These are phyloP conservation scores for Rhodotorula sp. DNA, from an alignment of 1,284 basidiomycete genomes.

Conservation along the genomic window DNA sequence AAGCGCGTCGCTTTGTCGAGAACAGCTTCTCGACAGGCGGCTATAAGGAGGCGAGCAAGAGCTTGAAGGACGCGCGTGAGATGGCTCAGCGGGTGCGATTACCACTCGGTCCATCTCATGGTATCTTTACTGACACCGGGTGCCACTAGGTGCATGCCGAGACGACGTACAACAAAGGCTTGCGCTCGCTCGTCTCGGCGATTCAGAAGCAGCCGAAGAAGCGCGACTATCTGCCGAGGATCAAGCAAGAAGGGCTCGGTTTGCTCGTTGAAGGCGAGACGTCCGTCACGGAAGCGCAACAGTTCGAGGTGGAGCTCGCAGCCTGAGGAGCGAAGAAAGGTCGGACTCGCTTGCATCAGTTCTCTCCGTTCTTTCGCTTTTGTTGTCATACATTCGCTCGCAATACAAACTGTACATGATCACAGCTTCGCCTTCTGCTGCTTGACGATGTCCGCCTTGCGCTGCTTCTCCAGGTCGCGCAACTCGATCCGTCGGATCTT, in stretches of 20 bases:
- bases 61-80: slow-evolving; percentile 3
- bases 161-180: neutral
- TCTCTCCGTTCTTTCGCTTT: neutral
- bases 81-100: slow-evolving; percentile 10
- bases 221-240: slow-evolving; percentile 13
- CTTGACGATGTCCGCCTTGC: slow-evolving; percentile 29
- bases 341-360: neutral
- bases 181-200: neutral
- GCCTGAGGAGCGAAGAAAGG: neutral
- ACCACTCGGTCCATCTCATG: too few species aligned
- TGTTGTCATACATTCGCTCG: slow-evolving; percentile 1
- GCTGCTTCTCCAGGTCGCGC: slow-evolving; percentile 30
- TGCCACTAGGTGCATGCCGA: neutral
- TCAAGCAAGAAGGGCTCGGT: neutral
- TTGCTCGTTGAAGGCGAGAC: slow-evolving; percentile 4
- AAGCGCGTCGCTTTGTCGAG: slow-evolving; percentile 8
- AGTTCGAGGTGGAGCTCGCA: slow-evolving; percentile 12
- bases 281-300: slow-evolving; percentile 4
- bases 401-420: neutral
- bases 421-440: slow-evolving; percentile 28
- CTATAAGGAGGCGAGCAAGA: slow-evolving; percentile 11
- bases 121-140: neutral
- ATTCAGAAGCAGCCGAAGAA: slow-evolving; percentile 4
- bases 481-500: slow-evolving; percentile 36
- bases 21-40: slow-evolving; percentile 19